phyloP scores from a whole-genome alignment of 2,329 filamentous ascomycete species.

The Claviceps sp. region DNA sequence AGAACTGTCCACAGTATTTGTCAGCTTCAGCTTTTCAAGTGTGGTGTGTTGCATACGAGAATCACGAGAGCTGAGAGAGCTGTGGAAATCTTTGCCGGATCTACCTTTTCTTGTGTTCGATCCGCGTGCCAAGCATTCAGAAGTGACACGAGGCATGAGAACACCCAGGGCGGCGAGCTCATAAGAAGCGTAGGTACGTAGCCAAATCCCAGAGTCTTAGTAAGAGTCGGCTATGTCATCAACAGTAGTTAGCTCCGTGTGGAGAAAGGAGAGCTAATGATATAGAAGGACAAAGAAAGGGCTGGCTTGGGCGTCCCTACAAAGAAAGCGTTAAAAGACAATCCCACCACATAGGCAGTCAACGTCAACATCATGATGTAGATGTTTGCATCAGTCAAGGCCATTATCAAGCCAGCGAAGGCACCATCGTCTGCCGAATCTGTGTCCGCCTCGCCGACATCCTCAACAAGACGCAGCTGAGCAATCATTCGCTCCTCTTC shows the following conservation, averaged over 20 bases:
- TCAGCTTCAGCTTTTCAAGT: not conserved
- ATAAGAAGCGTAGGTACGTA: constrained; percentile 41
- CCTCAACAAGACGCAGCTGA: constrained; percentile 41
- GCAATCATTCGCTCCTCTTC: constrained; percentile 43
- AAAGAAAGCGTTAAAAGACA: constrained; percentile 43
- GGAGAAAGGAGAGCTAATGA: not conserved
- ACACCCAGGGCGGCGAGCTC: constrained; percentile 45
- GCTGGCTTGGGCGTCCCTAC: constrained; percentile 12
- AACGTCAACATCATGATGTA: constrained; percentile 51
- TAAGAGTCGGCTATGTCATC: constrained; percentile 30
- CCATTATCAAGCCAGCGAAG: constrained; percentile 43
- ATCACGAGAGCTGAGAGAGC: not conserved
- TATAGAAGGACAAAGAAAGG: not conserved
- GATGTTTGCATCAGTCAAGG: constrained; percentile 46
- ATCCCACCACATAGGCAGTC: constrained; percentile 45
- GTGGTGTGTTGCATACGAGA: too few relatives aligned
- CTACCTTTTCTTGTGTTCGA: constrained; percentile 36
- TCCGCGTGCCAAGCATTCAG: constrained; percentile 43
- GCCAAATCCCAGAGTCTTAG: constrained; percentile 36
- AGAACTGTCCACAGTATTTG: constrained; percentile 29
- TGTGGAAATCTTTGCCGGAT: constrained; percentile 5
- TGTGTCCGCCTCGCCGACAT: constrained; percentile 41
- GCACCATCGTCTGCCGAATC: constrained; percentile 35
- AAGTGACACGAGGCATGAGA: constrained; percentile 43
- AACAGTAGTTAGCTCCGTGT: constrained; percentile 1